phyloP scores from a whole-genome alignment of 169 alveolate species.

The Cryptosporidium sp. region DNA sequence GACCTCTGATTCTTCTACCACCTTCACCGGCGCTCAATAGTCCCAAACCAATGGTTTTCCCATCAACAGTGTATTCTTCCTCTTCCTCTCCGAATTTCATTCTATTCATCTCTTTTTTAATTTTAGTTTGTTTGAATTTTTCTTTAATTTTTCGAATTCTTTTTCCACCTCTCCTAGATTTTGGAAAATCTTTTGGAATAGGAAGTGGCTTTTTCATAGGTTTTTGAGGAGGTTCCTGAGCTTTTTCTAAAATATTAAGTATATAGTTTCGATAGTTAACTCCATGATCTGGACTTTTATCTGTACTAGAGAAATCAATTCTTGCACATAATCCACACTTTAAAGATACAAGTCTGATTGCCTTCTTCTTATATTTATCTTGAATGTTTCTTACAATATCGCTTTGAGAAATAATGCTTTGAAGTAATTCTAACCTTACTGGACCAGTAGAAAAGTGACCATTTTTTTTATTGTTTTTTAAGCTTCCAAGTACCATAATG shows the following conservation, averaged over 20 bases:
- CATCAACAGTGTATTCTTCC: conserved; percentile 84
- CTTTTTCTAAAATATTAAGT: conserved; percentile 60
- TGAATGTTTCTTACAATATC: conserved; percentile 84
- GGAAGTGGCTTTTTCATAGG: conserved; percentile 89
- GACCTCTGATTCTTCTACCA: conserved; percentile 11
- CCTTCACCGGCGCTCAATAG: conserved; percentile 6
- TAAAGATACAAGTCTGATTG: conserved; percentile 85
- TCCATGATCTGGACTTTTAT: conserved; percentile 82
- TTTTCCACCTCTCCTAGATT: conserved; percentile 88
- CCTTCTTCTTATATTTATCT: conserved; percentile 82
- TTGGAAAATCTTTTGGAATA: conserved; percentile 86
- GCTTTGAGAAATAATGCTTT: conserved; percentile 83
- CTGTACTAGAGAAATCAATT: conserved; percentile 84
- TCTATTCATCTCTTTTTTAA: conserved; percentile 86
- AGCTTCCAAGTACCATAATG: conserved; percentile 88
- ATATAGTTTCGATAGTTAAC: conserved; percentile 71
- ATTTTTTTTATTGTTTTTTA: conserved; percentile 27
- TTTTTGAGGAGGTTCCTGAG: conserved; percentile 87
- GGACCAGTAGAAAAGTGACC: conserved; percentile 55
- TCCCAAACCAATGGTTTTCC: conserved; percentile 64
- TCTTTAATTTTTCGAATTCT: conserved; percentile 88
- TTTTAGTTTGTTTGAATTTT: conserved; percentile 85
- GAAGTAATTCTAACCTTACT: conserved; percentile 55
- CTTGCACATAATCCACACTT: conserved; percentile 87
- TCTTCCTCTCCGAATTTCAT: conserved; percentile 88